Conservation (phyloP, 1,139 yeast species). For the Yamadazyma kanchanaburiensis region DNA sequence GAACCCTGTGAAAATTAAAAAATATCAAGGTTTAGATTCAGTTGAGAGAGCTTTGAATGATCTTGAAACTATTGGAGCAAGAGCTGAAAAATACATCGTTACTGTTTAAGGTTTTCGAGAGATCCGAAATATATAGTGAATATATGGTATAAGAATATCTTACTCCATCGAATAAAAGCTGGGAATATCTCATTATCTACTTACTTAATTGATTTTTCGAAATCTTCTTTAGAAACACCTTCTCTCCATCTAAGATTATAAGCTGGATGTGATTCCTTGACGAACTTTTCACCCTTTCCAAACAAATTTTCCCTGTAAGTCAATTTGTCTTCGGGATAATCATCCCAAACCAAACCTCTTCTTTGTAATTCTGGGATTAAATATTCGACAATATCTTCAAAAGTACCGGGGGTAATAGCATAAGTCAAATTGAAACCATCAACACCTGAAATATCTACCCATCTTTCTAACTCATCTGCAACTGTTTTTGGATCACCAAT, state of each 20-base stretch:
- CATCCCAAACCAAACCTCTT: conserved; percentile 26
- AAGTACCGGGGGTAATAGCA: conserved; percentile 23
- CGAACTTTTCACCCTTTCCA: conserved; percentile 19
- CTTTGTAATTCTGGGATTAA: conserved; percentile 24
- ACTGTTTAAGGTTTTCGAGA: too few species aligned
- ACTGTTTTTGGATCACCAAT: conserved; percentile 22
- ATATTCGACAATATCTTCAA: conserved; percentile 26
- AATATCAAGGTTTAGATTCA: conserved; percentile 31
- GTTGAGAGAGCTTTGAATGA: conserved; percentile 33
- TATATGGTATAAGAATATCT: neutral
- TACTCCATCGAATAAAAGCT: neutral
- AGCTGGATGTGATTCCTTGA: conserved; percentile 33
- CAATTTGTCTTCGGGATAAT: conserved; percentile 21
- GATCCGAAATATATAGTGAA: conserved; percentile 1
- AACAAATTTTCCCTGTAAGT: conserved; percentile 25
- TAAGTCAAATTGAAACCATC: conserved; percentile 30
- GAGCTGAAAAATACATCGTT: conserved; percentile 32
- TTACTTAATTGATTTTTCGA: conserved; percentile 18
- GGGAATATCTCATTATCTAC: neutral
- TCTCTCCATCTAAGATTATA: conserved; percentile 37
- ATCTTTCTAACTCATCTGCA: conserved; percentile 27
- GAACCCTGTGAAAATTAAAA: conserved; percentile 30
- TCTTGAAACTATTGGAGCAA: conserved; percentile 37
- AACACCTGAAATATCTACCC: conserved; percentile 27
- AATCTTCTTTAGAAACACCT: conserved; percentile 29